phyloP scores from a whole-genome alignment of 2,329 filamentous ascomycete genomes.

The Helotiales sp. region DNA sequence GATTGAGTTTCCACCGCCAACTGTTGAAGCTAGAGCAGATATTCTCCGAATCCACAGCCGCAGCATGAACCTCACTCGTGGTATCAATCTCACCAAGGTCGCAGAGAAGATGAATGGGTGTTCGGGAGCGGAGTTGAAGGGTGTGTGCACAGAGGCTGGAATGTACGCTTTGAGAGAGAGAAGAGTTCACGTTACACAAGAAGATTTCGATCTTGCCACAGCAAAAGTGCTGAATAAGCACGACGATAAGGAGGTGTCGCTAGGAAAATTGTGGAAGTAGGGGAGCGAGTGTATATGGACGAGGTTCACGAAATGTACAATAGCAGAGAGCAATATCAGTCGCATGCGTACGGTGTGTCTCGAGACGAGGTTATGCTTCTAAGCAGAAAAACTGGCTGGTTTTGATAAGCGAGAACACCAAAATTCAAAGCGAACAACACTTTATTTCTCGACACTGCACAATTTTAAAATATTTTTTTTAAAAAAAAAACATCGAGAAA shows the following conservation, averaged over 20 bases:
- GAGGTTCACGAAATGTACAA: slow-evolving; percentile 31
- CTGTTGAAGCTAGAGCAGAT: slow-evolving; percentile 92
- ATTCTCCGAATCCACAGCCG: slow-evolving; percentile 96
- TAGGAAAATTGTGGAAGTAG: slow-evolving; percentile 85
- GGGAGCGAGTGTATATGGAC: neutral
- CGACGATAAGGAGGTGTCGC: slow-evolving; percentile 93
- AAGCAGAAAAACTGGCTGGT: too few species aligned
- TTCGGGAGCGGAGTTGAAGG: slow-evolving; percentile 95
- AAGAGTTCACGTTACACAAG: slow-evolving; percentile 96
- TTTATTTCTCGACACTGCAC: too few species aligned
- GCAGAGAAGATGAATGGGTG: slow-evolving; percentile 99
- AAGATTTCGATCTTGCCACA: slow-evolving; percentile 97
- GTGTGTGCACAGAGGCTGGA: slow-evolving; percentile 96
- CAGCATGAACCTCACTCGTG: slow-evolving; percentile 97
- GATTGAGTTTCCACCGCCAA: slow-evolving; percentile 97
- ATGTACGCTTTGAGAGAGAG: slow-evolving; percentile 97
- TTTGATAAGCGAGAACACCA: too few species aligned
- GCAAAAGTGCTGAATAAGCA: slow-evolving; percentile 99
- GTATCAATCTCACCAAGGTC: slow-evolving; percentile 97
- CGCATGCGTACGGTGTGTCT: neutral
- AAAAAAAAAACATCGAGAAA: too few species aligned
- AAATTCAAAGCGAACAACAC: too few species aligned
- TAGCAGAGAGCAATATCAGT: slow-evolving; percentile 21
- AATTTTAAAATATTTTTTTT: too few species aligned
- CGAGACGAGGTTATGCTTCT: slow-evolving; percentile 4